phyloP scores from a whole-genome alignment of 140 eudicot species.

The Anethum foeniculum region DNA sequence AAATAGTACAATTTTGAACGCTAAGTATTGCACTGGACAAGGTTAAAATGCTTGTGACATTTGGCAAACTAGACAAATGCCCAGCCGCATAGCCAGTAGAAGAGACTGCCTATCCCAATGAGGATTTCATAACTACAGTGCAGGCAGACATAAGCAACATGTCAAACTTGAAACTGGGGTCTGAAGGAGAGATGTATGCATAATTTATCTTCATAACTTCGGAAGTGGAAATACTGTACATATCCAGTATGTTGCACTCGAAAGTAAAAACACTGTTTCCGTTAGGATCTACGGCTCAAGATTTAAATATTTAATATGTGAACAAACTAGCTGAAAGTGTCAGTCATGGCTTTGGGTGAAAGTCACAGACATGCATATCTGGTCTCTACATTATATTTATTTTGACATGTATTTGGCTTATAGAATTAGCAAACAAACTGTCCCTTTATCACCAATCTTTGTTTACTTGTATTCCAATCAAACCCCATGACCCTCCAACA shows the following conservation, averaged over 20 bases:
- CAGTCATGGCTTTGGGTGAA: conserved; percentile 13
- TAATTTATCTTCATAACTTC: too few species aligned
- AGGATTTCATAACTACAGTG: too few species aligned
- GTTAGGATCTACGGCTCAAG: too few species aligned
- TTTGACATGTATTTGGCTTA: background rate
- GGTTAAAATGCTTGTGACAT: background rate
- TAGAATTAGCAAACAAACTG: conserved; percentile 6
- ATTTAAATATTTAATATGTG: background rate
- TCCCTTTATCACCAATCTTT: background rate
- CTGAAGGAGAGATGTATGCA: too few species aligned
- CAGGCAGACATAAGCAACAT: background rate
- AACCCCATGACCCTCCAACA: conserved; percentile 64
- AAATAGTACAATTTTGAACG: too few species aligned
- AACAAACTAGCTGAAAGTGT: background rate
- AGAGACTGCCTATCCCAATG: too few species aligned
- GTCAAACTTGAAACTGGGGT: too few species aligned
- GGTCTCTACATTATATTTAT: background rate
- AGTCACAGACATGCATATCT: background rate
- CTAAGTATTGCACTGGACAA: background rate
- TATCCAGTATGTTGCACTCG: too few species aligned
- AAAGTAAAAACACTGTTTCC: too few species aligned
- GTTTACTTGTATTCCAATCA: conserved; percentile 78
- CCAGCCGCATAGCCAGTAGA: too few species aligned
- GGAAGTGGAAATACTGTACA: too few species aligned
- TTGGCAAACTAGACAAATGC: too few species aligned